Evolutionary conservation across 306 rosid genomes (phyloP).

Genomic region (Lathyrus aphaca): DNA sequence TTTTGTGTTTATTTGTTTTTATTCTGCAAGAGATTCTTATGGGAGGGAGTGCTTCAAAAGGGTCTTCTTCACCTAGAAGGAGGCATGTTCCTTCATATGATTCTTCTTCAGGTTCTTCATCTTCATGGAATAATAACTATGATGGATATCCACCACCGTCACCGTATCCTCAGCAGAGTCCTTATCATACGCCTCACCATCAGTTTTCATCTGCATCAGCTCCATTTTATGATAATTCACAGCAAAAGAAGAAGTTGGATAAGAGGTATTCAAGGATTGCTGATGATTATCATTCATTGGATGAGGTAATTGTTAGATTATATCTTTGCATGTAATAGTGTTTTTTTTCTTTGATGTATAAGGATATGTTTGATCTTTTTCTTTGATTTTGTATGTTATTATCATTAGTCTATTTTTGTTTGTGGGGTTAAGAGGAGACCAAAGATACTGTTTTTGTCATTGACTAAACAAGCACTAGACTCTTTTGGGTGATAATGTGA

Average conservation of each 20-base stretch:
- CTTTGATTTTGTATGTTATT: constrained; percentile 32
- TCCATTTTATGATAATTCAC: constrained; percentile 48
- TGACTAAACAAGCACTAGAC: constrained; percentile 24
- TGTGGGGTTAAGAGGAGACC: constrained; percentile 11
- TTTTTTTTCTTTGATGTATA: constrained; percentile 17
- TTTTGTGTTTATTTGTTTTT: constrained; percentile 41
- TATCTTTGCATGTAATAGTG: constrained; percentile 31
- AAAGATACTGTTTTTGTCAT: constrained; percentile 11
- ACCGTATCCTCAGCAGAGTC: constrained; percentile 44
- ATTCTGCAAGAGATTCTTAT: constrained; percentile 47
- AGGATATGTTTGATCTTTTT: constrained; percentile 20
- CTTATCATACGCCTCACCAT: constrained; percentile 52
- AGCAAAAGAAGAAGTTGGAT: constrained; percentile 53
- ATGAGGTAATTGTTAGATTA: constrained; percentile 63
- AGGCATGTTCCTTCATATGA: constrained; percentile 45
- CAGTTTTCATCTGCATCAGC: constrained; percentile 46
- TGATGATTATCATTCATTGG: constrained; percentile 76
- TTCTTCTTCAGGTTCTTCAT: constrained; percentile 42
- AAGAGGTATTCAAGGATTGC: constrained; percentile 72
- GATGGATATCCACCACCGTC: constrained; percentile 44
- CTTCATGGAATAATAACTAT: constrained; percentile 47
- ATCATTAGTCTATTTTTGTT: constrained; percentile 20
- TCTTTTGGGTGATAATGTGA: too few species aligned
- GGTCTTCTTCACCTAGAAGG: constrained; percentile 25
- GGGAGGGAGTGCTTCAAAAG: constrained; percentile 68